A percentile compares a stretch with the other conserved stretches of the same genome.
Evolutionary conservation across 192 early-diverging fungal genomes (phyloP).

Genomic region (Phycomyces nitens): DNA sequence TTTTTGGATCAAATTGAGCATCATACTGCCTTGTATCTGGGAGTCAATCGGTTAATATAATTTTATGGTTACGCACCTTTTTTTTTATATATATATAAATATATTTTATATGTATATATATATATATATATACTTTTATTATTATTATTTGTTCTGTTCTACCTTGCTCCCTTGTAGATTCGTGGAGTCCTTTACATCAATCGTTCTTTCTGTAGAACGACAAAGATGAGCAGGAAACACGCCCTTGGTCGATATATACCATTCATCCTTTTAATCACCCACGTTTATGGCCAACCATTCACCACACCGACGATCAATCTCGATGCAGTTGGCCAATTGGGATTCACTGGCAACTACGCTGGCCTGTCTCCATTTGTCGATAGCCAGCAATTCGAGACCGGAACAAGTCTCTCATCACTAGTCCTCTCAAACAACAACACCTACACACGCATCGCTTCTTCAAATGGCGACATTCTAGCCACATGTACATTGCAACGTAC

Average conservation of each 20-base stretch:
- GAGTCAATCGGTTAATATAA: no score
- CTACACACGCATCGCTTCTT: constrained; percentile 10
- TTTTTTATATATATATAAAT: no score
- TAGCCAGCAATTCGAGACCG: constrained; percentile 9
- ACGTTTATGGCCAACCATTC: neutral
- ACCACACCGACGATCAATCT: constrained; percentile 5
- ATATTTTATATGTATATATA: no score
- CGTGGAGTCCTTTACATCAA: no score
- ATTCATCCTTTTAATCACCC: neutral
- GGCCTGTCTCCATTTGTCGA: constrained; percentile 23
- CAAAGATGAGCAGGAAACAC: neutral
- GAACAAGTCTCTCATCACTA: neutral
- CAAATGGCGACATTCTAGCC: constrained; percentile 21
- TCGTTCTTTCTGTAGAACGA: no score
- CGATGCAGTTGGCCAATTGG: constrained; percentile 20
- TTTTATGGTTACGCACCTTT: no score
- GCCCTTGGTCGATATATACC: neutral
- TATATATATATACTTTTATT: no score
- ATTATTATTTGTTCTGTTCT: no score
- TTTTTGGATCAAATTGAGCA: no score
- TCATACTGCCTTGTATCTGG: no score
- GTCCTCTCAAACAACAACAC: constrained; percentile 4
- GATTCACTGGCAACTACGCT: constrained; percentile 27
- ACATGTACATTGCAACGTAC: constrained; percentile 16
- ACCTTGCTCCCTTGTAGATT: no score